Evolutionary conservation across 345 rosid species (phyloP).

Genomic region (Isatis tinctoria): DNA sequence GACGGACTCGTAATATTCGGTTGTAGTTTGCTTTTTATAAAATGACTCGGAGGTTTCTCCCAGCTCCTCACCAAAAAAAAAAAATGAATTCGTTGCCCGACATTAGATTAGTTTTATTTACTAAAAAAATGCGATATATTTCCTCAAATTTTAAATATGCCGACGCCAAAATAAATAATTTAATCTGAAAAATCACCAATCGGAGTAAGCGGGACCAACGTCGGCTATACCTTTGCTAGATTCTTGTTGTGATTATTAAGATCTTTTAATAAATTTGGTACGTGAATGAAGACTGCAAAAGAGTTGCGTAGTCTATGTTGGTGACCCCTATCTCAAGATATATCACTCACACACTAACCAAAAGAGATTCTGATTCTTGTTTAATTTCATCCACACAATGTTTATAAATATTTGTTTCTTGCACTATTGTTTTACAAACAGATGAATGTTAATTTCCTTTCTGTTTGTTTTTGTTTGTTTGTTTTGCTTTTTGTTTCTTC

Average conservation of each 20-base stretch:
- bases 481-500: not conserved
- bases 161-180: not conserved
- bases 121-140: not conserved
- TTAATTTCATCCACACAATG: constrained; percentile 17
- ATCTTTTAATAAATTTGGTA: constrained; percentile 7
- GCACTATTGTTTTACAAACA: not conserved
- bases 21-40: too few species aligned
- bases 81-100: too few species aligned
- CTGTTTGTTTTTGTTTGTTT: not conserved
- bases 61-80: too few species aligned
- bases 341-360: constrained; percentile 15
- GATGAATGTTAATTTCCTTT: not conserved
- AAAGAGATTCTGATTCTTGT: constrained; percentile 26
- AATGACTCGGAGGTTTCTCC: too few species aligned
- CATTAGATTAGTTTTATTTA: too few species aligned
- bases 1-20: too few species aligned
- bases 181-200: not conserved
- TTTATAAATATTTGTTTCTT: not conserved
- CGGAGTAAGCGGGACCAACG: not conserved
- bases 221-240: not conserved
- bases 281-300: constrained; percentile 17
- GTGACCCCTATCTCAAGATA: constrained; percentile 13
- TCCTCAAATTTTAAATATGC: not conserved
- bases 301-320: constrained; percentile 13
- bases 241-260: not conserved